phyloP scores from a whole-genome alignment of 352 stramenopile species.

The Thalassiosira sp. region DNA sequence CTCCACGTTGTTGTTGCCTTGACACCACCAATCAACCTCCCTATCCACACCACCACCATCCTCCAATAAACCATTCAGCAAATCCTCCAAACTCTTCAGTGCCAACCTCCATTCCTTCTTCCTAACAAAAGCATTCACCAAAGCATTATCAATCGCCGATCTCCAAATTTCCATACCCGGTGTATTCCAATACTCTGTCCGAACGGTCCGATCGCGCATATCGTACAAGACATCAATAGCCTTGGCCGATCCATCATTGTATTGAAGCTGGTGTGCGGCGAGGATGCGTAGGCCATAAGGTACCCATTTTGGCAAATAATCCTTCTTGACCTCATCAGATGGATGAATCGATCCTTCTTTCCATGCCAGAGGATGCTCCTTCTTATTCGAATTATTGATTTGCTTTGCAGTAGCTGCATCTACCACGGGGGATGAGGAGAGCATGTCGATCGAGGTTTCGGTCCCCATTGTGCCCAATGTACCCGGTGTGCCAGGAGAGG shows the following conservation, averaged over 20 bases:
- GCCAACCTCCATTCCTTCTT: constrained; percentile 69
- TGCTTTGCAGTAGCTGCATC: not conserved
- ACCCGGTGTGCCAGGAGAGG: not conserved
- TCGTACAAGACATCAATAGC: constrained; percentile 62
- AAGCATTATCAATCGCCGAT: constrained; percentile 52
- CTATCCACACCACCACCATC: constrained; percentile 26
- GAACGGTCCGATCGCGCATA: constrained; percentile 43
- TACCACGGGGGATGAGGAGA: constrained; percentile 3
- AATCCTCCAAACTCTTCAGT: constrained; percentile 56
- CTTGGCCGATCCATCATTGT: constrained; percentile 36
- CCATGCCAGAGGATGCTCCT: constrained; percentile 1
- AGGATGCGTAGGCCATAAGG: constrained; percentile 61
- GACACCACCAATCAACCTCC: constrained; percentile 45
- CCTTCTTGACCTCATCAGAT: constrained; percentile 5
- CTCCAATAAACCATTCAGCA: constrained; percentile 42
- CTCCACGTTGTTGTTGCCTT: not conserved
- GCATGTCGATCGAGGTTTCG: not conserved
- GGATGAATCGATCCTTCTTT: constrained; percentile 33
- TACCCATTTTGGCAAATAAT: constrained; percentile 55
- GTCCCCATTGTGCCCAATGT: not conserved
- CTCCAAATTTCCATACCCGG: constrained; percentile 35
- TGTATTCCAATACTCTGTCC: constrained; percentile 42
- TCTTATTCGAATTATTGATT: not conserved
- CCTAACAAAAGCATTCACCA: constrained; percentile 64
- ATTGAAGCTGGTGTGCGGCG: constrained; percentile 44